phyloP scores from a whole-genome alignment of 106 monocot genomes.

The Narthecium ossifragum region DNA sequence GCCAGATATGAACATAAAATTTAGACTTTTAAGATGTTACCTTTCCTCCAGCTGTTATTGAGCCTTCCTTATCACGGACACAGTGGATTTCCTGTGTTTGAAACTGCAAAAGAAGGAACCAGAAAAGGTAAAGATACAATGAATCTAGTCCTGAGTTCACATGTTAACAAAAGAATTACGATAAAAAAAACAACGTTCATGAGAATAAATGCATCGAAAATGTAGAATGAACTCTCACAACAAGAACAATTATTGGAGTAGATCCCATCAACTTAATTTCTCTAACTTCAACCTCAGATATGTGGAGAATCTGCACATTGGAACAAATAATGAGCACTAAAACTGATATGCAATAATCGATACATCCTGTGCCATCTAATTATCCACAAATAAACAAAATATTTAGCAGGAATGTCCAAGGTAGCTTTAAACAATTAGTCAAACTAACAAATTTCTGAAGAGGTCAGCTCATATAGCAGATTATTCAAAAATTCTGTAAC shows the following conservation, averaged over 20 bases:
- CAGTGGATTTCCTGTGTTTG: conserved; percentile 98
- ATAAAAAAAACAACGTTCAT: too few species aligned
- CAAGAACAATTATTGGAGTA: conserved; percentile 74
- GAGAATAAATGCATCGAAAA: background rate
- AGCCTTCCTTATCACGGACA: conserved; percentile 69
- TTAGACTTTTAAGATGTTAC: conserved; percentile 20
- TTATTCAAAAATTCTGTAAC: too few species aligned
- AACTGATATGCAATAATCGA: too few species aligned
- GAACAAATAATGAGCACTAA: too few species aligned
- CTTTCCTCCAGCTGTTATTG: conserved; percentile 78
- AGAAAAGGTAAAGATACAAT: background rate
- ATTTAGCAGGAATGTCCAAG: too few species aligned
- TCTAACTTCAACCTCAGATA: conserved; percentile 84
- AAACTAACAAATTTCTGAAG: too few species aligned
- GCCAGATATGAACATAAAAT: background rate
- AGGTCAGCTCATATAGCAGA: too few species aligned
- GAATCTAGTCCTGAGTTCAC: background rate
- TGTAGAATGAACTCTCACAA: conserved; percentile 35
- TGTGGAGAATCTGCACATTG: conserved; percentile 78
- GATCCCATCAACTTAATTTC: conserved; percentile 98
- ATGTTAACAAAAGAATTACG: too few species aligned
- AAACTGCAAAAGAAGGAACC: conserved; percentile 51
- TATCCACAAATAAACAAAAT: too few species aligned
- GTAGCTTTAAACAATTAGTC: too few species aligned
- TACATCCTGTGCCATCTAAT: too few species aligned